phyloP scores from a whole-genome alignment of 2,329 filamentous ascomycete species.

The Cryphonectria nitschkei region DNA sequence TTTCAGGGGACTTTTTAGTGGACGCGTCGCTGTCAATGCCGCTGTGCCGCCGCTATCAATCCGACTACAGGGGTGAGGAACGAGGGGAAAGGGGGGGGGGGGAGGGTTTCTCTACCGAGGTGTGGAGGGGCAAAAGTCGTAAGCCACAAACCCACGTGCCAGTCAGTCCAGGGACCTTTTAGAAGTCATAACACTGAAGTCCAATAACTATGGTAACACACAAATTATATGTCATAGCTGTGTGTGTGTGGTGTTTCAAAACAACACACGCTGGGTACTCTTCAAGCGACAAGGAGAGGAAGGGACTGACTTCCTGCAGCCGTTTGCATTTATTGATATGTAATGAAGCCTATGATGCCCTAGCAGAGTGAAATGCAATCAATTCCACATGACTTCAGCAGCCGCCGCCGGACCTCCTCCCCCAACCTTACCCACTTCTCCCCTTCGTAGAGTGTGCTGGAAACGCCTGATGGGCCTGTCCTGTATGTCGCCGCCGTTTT shows the following conservation, averaged over 20 bases:
- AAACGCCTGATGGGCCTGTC: background rate
- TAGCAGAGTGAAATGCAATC: background rate
- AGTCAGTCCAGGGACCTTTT: background rate
- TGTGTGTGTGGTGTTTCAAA: too few relatives aligned
- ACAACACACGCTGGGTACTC: too few relatives aligned
- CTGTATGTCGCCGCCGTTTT: background rate
- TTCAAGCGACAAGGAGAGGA: too few relatives aligned
- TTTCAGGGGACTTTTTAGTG: background rate
- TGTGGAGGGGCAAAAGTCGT: slow-evolving; percentile 11
- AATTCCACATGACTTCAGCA: background rate
- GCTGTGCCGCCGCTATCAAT: background rate
- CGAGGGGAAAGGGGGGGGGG: background rate
- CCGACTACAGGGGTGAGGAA: background rate
- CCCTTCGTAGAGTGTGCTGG: background rate
- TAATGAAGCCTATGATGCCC: background rate
- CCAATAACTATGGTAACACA: background rate
- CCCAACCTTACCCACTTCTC: background rate
- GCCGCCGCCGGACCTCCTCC: background rate
- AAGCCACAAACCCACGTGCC: background rate
- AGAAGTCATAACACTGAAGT: background rate
- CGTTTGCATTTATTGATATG: background rate
- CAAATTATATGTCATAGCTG: background rate
- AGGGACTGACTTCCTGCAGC: background rate
- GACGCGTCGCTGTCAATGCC: background rate
- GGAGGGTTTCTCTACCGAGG: background rate